Percentiles rank a stretch among this genome's conserved stretches.
phyloP scores from a whole-genome alignment of 1,284 basidiomycete species.

The Grifola frondosa region DNA sequence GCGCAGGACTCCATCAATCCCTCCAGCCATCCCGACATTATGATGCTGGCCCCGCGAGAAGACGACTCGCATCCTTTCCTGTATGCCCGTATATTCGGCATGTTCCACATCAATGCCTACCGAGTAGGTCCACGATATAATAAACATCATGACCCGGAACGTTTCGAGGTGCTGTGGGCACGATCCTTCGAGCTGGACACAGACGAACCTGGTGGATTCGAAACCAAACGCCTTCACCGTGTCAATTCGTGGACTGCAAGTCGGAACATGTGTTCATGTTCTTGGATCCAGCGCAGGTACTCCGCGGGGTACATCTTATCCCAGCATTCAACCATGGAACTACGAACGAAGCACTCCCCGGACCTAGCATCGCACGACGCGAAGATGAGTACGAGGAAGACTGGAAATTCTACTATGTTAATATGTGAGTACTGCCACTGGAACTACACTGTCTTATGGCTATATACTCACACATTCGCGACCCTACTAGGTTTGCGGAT shows the following conservation, averaged over 20 bases:
- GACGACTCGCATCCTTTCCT: slow-evolving; percentile 16
- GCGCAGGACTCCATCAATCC: slow-evolving; percentile 32
- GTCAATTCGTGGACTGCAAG: slow-evolving; percentile 31
- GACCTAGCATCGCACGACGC: background rate
- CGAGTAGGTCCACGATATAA: background rate
- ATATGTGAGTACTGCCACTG: slow-evolving; percentile 1
- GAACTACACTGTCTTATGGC: no score
- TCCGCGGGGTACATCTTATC: slow-evolving; percentile 1
- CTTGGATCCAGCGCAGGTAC: slow-evolving; percentile 1
- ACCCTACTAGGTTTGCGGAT: background rate
- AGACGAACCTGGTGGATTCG: slow-evolving; percentile 16
- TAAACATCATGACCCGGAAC: background rate
- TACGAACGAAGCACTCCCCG: background rate
- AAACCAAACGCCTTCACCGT: slow-evolving; percentile 26
- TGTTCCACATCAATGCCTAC: slow-evolving; percentile 26
- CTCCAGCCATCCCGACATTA: slow-evolving; percentile 26
- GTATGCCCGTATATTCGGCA: slow-evolving; percentile 13
- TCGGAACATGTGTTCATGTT: slow-evolving; percentile 3
- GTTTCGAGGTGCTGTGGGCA: slow-evolving; percentile 36
- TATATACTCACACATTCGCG: background rate
- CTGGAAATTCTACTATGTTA: slow-evolving; percentile 3
- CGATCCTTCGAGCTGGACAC: slow-evolving; percentile 32
- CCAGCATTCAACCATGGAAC: slow-evolving; percentile 2
- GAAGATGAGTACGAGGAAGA: background rate
- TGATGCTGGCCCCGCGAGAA: slow-evolving; percentile 13